phyloP scores from a whole-genome alignment of 169 alveolate species.

The Babesia divergens region DNA sequence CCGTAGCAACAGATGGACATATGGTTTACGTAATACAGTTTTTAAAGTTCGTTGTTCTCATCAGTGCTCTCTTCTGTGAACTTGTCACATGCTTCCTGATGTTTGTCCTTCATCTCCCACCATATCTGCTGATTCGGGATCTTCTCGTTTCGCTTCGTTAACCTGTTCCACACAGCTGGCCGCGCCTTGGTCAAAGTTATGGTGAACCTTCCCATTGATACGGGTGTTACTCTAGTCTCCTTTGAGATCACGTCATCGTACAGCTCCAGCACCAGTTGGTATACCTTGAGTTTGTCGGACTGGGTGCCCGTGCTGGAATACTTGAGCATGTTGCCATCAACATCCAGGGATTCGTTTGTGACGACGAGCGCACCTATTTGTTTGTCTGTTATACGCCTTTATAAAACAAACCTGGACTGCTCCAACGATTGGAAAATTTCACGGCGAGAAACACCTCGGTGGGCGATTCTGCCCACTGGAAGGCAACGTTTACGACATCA shows the following conservation, averaged over 20 bases:
- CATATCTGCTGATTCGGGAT: slow-evolving; percentile 86
- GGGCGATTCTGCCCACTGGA: slow-evolving; percentile 95
- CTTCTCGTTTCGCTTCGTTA: slow-evolving; percentile 77
- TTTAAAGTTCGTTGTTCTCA: slow-evolving; percentile 1
- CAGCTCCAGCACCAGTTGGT: slow-evolving; percentile 73
- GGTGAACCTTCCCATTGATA: slow-evolving; percentile 84
- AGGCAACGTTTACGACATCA: slow-evolving; percentile 87
- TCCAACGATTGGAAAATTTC: slow-evolving; percentile 92
- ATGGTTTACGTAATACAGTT: too few species aligned
- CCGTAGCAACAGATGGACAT: too few species aligned
- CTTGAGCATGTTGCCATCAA: slow-evolving; percentile 62
- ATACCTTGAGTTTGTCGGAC: slow-evolving; percentile 79
- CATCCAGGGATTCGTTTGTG: slow-evolving; percentile 71
- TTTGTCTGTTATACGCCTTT: neutral
- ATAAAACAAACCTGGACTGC: slow-evolving; percentile 85
- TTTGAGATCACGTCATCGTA: slow-evolving; percentile 73
- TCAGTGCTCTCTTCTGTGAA: slow-evolving; percentile 9
- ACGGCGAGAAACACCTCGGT: slow-evolving; percentile 82
- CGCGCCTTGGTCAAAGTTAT: slow-evolving; percentile 79
- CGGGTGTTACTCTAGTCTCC: slow-evolving; percentile 81
- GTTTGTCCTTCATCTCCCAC: slow-evolving; percentile 93
- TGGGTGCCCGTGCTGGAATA: slow-evolving; percentile 83
- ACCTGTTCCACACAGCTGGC: slow-evolving; percentile 78
- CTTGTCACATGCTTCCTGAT: slow-evolving; percentile 60
- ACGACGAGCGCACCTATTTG: slow-evolving; percentile 81